Base-by-base conservation (phyloP, 352 stramenopile genomes). In the Pythium diclinum region DNA sequence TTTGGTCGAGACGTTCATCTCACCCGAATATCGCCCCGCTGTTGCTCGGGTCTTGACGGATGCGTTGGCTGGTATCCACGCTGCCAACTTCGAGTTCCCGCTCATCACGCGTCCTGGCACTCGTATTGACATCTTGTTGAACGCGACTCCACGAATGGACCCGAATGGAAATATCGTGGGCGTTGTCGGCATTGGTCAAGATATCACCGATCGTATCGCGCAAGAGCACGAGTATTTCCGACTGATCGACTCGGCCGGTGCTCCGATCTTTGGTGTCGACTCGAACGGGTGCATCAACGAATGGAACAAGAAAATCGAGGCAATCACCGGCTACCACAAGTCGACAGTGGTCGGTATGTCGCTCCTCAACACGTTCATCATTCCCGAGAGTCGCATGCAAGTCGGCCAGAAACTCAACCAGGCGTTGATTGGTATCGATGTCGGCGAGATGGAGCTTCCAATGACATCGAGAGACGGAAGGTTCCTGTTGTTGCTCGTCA, bases 81-180 rank as follows among this genome's bases (percentile, higher is more conserved):
- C 83, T 0, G 83, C 83, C 5, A 92, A 92, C 72, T 97, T 97
- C 61, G 89, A 96, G 59, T 92, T 92, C 69, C 75, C 84, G 59
- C 58, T 94, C 17, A 90, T 92, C 47, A 92, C 83, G 0, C 73
- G 71, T 19, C 67, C 74, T 21, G 42, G 42, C 19, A 49, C 42
- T 4, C 42, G 42, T 49, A 49, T 49, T n/a, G 42, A 49, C 42
- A 49, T 49, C 17, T 28, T 49, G 42, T 21, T 49, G 42, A 49
- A 49, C 17, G 42, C 42, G n/a, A 49, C 42, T 28, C 42, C 42
- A 21, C 42, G 42, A 49, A 49, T 49, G 42, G 42, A 49, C 19
- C 30, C 42, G 17, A 49, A 49, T n/a, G 42, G 42, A 6, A 49
- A 49, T 10, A 49, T 49, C n/a, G 42, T 49, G 1, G 42, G 42